These are phyloP conservation scores for Acer saccharum DNA, from an alignment of 345 rosid genomes.

Conservation along the genomic window DNA sequence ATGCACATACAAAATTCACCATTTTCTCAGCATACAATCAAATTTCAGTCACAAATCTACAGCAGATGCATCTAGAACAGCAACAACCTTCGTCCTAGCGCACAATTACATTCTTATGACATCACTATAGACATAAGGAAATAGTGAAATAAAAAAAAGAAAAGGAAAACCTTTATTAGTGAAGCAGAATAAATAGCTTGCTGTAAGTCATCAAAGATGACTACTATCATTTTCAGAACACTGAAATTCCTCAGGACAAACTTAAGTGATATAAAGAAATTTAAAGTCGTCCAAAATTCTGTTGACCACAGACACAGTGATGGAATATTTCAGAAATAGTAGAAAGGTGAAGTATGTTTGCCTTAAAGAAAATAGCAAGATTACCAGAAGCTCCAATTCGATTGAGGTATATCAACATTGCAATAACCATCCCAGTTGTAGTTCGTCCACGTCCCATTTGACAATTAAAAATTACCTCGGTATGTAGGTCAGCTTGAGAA, in stretches of 20 bases:
- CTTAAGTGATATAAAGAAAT: not conserved
- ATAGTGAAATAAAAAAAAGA: not conserved
- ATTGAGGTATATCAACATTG: slow-evolving; percentile 87
- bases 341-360: not conserved
- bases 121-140: slow-evolving; percentile 7
- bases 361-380: slow-evolving; percentile 23
- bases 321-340: not conserved
- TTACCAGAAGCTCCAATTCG: slow-evolving; percentile 90
- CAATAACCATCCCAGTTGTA: slow-evolving; percentile 98
- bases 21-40: not conserved
- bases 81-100: not conserved
- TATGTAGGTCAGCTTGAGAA: slow-evolving; percentile 66
- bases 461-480: slow-evolving; percentile 88
- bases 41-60: slow-evolving; percentile 5
- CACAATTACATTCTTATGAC: not conserved
- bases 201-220: not conserved
- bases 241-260: slow-evolving; percentile 1
- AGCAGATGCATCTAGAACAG: not conserved
- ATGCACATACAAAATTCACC: slow-evolving; percentile 5
- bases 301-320: not conserved
- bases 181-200: slow-evolving; percentile 3
- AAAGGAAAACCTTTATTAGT: not conserved
- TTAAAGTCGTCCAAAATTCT: not conserved
- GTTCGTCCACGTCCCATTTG: slow-evolving; percentile 99
- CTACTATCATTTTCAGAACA: not conserved